These are phyloP conservation scores for Bertia moriformis DNA, from an alignment of 2,329 filamentous ascomycete genomes.

Conservation along the genomic window DNA sequence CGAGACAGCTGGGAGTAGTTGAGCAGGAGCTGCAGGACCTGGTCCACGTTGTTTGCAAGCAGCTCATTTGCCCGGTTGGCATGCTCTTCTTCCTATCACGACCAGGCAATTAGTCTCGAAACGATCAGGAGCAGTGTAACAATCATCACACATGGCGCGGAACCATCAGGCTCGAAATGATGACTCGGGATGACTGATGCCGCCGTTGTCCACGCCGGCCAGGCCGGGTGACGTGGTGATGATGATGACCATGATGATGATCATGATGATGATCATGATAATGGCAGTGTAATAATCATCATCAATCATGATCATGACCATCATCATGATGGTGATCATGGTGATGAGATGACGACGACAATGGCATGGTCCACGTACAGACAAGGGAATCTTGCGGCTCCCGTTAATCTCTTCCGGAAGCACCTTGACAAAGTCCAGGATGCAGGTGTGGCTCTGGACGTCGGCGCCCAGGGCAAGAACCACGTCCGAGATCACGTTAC, in stretches of 20 bases:
- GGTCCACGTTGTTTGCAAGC: conserved; percentile 74
- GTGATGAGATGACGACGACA: conserved; percentile 29
- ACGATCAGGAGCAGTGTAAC: too few species aligned
- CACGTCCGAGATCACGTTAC: conserved; percentile 74
- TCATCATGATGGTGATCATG: neutral
- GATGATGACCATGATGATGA: too few species aligned
- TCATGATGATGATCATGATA: too few species aligned
- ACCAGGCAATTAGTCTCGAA: too few species aligned
- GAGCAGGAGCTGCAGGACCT: conserved; percentile 74
- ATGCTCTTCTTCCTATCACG: conserved; percentile 83
- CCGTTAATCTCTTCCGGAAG: conserved; percentile 97
- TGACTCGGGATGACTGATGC: too few species aligned
- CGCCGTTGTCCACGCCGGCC: too few species aligned
- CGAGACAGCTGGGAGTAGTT: conserved; percentile 85
- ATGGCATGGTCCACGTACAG: conserved; percentile 70
- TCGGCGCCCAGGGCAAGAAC: conserved; percentile 65
- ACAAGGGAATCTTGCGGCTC: conserved; percentile 97
- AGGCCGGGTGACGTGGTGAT: too few species aligned
- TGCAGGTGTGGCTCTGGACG: conserved; percentile 66
- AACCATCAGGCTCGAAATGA: too few species aligned
- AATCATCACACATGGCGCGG: too few species aligned
- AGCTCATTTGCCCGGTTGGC: conserved; percentile 72
- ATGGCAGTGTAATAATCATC: too few species aligned
- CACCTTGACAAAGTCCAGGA: conserved; percentile 91
- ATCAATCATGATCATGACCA: too few species aligned